These are phyloP conservation scores for Macrophomina pseudophaseolina DNA, from an alignment of 2,329 filamentous ascomycete genomes.

Conservation along the genomic window DNA sequence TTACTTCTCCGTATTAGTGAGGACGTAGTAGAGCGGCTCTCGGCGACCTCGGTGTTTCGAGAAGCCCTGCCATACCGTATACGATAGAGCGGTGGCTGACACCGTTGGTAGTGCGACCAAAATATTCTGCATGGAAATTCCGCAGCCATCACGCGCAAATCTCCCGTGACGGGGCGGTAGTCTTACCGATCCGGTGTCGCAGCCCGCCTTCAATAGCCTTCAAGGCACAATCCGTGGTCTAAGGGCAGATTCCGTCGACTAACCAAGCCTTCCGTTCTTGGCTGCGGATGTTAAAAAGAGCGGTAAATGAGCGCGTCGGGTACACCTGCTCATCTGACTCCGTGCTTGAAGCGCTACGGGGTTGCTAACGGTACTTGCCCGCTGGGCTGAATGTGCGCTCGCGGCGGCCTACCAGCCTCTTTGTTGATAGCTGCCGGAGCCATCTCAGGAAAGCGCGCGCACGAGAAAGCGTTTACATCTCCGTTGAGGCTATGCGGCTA, in stretches of 20 bases:
- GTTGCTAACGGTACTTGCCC: conserved; percentile 19
- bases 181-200: conserved; percentile 1
- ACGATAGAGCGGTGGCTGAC: conserved; percentile 1
- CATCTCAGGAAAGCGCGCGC: conserved; percentile 1
- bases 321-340: conserved; percentile 14
- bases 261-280: conserved; percentile 20
- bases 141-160: conserved; percentile 1
- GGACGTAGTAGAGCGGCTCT: background rate
- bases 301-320: conserved; percentile 18
- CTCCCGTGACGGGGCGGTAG: background rate
- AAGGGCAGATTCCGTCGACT: conserved; percentile 14
- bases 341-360: background rate
- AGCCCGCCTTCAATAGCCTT: background rate
- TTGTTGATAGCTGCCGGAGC: conserved; percentile 6
- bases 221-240: conserved; percentile 13
- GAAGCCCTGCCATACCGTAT: conserved; percentile 2
- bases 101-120: conserved; percentile 9
- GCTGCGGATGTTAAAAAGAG: conserved; percentile 21
- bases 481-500: conserved; percentile 22
- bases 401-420: background rate
- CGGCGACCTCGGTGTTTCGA: conserved; percentile 8
- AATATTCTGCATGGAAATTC: background rate
- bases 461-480: background rate
- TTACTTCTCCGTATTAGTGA: background rate
- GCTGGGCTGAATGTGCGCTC: conserved; percentile 3